Base-by-base conservation (phyloP, 768 basidiomycete species). In the Chiua virens region DNA sequence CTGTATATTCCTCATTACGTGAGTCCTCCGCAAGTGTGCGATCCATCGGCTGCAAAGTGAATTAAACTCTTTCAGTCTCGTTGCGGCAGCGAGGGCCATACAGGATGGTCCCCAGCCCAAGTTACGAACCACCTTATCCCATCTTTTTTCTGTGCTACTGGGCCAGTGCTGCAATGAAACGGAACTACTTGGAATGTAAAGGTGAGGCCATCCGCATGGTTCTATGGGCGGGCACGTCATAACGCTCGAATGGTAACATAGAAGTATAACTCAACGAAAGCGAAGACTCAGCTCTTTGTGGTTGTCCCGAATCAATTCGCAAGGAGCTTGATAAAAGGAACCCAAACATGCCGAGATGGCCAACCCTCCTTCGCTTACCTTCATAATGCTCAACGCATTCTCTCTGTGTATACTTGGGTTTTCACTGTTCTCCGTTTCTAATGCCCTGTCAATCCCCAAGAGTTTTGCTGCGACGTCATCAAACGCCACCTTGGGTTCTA, bases 401-500 rank as follows among this genome's bases (percentile, higher is more conserved):
- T 45, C 34, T 8, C 30, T 54, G 17, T 35, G 32, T 15, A 17
- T 55, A 40, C 18, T 65, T 46, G 34, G 39, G 4, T 34, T 52
- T 30, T 52, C 21, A 9, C 38, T 67, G 6, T 11, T 62, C 20
- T 20, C 30, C 13, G 6, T 42, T 0, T 52, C 54, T 27, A 35
- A 41, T 34, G 55, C 57, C 11, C 28, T 51, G 23, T 49, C 42
- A 20, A 6, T 50, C 11, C 27, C 41, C 3, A 23, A 14, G 0
- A 9, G 2, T 32, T 41, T 42, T 40, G 13, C 32, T 1, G 4
- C 17, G 22, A 17, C 41, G 15, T 4, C 43, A 14, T 30, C 28
- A 14, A 27, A 25, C 7, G 44, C 17, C 15, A 34, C 34, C 5
- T 17, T 69, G 17, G 66, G 66, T 28, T 55, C 69, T 28, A 53